Percentiles rank a stretch among this genome's conserved stretches.
These are phyloP conservation scores for Fusarium musae DNA, from an alignment of 2,329 filamentous ascomycete species.

Conservation along the genomic window DNA sequence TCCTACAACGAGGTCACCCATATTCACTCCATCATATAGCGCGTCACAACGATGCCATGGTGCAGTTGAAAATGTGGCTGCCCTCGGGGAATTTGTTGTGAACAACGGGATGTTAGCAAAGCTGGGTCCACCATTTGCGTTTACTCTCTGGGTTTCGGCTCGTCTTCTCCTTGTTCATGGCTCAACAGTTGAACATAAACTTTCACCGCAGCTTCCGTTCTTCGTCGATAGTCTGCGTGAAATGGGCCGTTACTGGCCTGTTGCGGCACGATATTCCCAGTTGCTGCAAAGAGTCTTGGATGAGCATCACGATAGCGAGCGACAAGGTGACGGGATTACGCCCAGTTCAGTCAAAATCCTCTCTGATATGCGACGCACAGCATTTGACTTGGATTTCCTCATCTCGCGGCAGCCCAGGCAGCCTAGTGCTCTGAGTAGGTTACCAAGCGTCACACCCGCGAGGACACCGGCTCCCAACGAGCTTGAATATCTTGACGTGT, in stretches of 20 bases:
- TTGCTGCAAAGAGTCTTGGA: slow-evolving; percentile 86
- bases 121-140: slow-evolving; percentile 90
- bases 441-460: slow-evolving; percentile 67
- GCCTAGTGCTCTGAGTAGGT: slow-evolving; percentile 57
- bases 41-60: slow-evolving; percentile 85
- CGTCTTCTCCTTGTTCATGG: slow-evolving; percentile 89
- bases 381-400: slow-evolving; percentile 89
- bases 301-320: slow-evolving; percentile 83
- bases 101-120: slow-evolving; percentile 79
- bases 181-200: slow-evolving; percentile 85
- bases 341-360: slow-evolving; percentile 87
- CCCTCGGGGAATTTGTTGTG: slow-evolving; percentile 81
- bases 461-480: slow-evolving; percentile 82
- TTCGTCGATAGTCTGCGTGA: slow-evolving; percentile 84
- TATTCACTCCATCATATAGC: slow-evolving; percentile 89
- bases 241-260: slow-evolving; percentile 86
- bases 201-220: slow-evolving; percentile 81
- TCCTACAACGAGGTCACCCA: slow-evolving; percentile 85
- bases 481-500: slow-evolving; percentile 90
- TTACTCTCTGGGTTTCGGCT: slow-evolving; percentile 91
- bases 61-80: slow-evolving; percentile 84
- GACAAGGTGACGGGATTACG: slow-evolving; percentile 77
- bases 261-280: slow-evolving; percentile 82
- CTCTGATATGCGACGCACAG: slow-evolving; percentile 90
- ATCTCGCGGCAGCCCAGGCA: slow-evolving; percentile 82